phyloP scores from a whole-genome alignment of 768 basidiomycete genomes.

The Kwoniella botswanensis region DNA sequence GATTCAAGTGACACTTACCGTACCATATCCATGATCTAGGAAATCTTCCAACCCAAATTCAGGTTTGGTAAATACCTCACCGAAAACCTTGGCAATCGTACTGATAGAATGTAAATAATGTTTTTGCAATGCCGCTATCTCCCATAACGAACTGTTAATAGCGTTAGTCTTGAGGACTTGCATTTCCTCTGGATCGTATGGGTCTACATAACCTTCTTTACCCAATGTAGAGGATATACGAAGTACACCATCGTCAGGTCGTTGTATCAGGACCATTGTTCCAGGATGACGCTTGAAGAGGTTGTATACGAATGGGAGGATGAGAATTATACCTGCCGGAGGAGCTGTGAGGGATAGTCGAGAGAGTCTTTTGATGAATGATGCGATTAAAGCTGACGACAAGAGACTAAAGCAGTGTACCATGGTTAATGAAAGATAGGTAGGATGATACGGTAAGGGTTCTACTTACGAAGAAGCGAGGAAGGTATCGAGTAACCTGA shows the following conservation, averaged over 20 bases:
- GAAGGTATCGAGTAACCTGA: conserved; percentile 88
- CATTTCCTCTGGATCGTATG: conserved; percentile 69
- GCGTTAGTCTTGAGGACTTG: conserved; percentile 81
- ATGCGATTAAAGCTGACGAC: conserved; percentile 86
- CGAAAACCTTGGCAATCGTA: conserved; percentile 82
- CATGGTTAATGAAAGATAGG: background rate
- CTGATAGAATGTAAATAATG: conserved; percentile 90
- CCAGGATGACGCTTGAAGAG: conserved; percentile 88
- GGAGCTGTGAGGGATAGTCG: conserved; percentile 82
- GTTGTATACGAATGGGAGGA: conserved; percentile 93
- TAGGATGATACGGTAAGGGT: background rate
- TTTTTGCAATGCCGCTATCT: conserved; percentile 73
- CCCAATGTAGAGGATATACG: conserved; percentile 4
- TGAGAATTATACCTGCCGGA: conserved; percentile 85
- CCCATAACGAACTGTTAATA: conserved; percentile 89
- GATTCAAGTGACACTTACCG: conserved; percentile 49
- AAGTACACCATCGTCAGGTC: conserved; percentile 48
- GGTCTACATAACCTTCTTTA: conserved; percentile 61
- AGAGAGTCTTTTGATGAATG: conserved; percentile 89
- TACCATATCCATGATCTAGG: conserved; percentile 72
- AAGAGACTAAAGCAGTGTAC: conserved; percentile 67
- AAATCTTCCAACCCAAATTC: conserved; percentile 92
- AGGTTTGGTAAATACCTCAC: conserved; percentile 90
- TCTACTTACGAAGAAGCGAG: conserved; percentile 81
- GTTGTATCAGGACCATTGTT: conserved; percentile 91